phyloP scores from a whole-genome alignment of 1,139 yeast species.

The Nakaseomyces nivariensis region DNA sequence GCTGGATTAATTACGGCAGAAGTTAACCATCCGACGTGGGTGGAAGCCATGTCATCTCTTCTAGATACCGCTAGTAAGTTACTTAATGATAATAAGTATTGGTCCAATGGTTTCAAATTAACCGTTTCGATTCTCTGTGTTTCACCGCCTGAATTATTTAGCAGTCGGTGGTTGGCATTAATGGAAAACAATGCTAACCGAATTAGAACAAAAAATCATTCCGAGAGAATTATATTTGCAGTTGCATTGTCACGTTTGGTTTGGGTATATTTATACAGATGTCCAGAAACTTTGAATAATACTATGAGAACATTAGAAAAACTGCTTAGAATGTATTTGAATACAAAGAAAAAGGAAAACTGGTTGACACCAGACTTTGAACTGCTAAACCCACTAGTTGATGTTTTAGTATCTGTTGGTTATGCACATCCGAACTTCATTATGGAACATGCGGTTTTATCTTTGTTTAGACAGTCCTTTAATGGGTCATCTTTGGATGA shows the following conservation, averaged over 20 bases:
- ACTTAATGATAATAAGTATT: constrained; percentile 42
- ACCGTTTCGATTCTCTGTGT: constrained; percentile 72
- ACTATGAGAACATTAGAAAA: constrained; percentile 61
- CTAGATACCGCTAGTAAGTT: constrained; percentile 39
- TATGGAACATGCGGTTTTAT: constrained; percentile 65
- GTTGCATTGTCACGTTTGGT: constrained; percentile 61
- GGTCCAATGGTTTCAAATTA: constrained; percentile 66
- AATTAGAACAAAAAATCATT: constrained; percentile 37
- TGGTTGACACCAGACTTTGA: constrained; percentile 58
- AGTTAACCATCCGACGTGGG: constrained; percentile 93
- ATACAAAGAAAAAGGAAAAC: constrained; percentile 54
- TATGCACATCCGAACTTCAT: constrained; percentile 70
- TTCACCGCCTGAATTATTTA: constrained; percentile 68
- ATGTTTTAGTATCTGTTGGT: constrained; percentile 66
- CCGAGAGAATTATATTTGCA: constrained; percentile 55
- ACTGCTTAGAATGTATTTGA: constrained; percentile 48
- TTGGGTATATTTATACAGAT: constrained; percentile 85
- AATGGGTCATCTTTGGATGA: constrained; percentile 51
- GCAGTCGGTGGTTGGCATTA: constrained; percentile 62
- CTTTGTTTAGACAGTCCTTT: constrained; percentile 43
- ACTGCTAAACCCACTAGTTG: constrained; percentile 57
- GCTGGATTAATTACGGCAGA: constrained; percentile 88
- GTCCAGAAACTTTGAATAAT: constrained; percentile 79
- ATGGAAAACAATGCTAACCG: constrained; percentile 43
- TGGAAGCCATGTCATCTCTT: constrained; percentile 64